Conservation (phyloP, 139 green algal species). For the Picocystis salinarum region DNA sequence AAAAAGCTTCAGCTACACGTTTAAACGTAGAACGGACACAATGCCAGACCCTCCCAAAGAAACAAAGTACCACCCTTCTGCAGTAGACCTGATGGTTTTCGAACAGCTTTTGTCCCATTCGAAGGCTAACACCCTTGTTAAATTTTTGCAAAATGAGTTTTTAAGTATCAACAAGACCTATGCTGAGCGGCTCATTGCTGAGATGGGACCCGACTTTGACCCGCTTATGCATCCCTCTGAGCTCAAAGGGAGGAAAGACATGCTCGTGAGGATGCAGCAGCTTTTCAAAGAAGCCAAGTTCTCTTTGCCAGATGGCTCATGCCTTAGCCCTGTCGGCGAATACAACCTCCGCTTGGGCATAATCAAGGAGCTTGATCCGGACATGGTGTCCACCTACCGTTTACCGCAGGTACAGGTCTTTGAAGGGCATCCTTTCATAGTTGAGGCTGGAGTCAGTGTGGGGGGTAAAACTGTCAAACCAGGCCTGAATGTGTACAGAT, state of each 20-base stretch:
- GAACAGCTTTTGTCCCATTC: slow-evolving; percentile 54
- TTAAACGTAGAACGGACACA: slow-evolving; percentile 64
- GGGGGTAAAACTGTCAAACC: slow-evolving; percentile 66
- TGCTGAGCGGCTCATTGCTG: slow-evolving; percentile 47
- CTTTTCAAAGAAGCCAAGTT: slow-evolving; percentile 31
- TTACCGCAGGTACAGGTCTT: slow-evolving; percentile 34
- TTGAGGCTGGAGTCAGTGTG: slow-evolving; percentile 78
- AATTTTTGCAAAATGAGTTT: slow-evolving; percentile 71
- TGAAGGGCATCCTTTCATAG: slow-evolving; percentile 87
- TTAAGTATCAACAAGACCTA: slow-evolving; percentile 45
- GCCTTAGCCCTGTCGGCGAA: slow-evolving; percentile 68
- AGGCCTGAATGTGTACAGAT: slow-evolving; percentile 80
- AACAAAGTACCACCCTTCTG: slow-evolving; percentile 21
- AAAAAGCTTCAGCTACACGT: slow-evolving; percentile 43
- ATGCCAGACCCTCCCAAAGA: slow-evolving; percentile 58
- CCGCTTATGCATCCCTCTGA: slow-evolving; percentile 4
- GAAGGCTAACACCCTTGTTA: slow-evolving; percentile 26
- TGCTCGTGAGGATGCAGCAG: slow-evolving; percentile 1
- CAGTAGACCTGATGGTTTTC: slow-evolving; percentile 82
- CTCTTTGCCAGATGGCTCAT: slow-evolving; percentile 39
- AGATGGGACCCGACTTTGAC: slow-evolving; percentile 41
- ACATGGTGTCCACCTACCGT: slow-evolving; percentile 76
- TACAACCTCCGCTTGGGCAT: slow-evolving; percentile 95
- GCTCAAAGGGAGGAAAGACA: not conserved
- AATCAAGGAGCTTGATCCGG: slow-evolving; percentile 84